A percentile compares a stretch with the other conserved stretches of the same genome.
These are phyloP conservation scores for Pseudogymnoascus sp. DNA, from an alignment of 2,329 filamentous ascomycete species.

Conservation along the genomic window DNA sequence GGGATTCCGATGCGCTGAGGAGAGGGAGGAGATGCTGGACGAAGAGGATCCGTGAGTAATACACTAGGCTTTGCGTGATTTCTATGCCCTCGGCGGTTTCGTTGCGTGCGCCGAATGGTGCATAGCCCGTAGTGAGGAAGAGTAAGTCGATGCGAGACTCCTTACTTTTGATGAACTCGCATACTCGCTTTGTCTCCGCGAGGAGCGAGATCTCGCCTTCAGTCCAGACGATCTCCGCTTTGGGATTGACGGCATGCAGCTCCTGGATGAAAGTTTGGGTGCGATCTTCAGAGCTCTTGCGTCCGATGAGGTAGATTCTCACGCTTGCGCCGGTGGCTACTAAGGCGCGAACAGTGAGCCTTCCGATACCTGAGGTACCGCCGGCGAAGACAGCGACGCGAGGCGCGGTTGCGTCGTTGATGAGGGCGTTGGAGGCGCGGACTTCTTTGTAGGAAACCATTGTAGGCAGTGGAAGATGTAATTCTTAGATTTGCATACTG, in stretches of 20 bases:
- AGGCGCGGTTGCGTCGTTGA: conserved; percentile 11
- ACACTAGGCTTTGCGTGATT: conserved; percentile 38
- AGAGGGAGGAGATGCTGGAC: conserved; percentile 47
- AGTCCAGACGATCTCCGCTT: conserved; percentile 34
- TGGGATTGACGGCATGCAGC: conserved; percentile 32
- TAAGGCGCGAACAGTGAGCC: conserved; percentile 37
- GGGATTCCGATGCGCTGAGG: conserved; percentile 35
- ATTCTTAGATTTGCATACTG: neutral
- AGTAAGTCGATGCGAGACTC: conserved; percentile 38
- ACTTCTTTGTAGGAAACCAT: neutral
- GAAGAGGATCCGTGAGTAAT: conserved; percentile 49
- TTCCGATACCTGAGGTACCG: conserved; percentile 44
- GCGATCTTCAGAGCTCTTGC: conserved; percentile 28
- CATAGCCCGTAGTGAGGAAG: conserved; percentile 34
- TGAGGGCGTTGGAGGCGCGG: conserved; percentile 10
- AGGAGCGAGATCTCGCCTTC: conserved; percentile 40
- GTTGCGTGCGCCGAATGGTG: conserved; percentile 18
- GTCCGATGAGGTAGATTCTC: conserved; percentile 43
- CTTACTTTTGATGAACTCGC: conserved; percentile 32
- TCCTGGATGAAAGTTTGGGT: conserved; percentile 27
- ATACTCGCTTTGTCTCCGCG: conserved; percentile 39
- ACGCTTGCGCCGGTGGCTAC: conserved; percentile 31
- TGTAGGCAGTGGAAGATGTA: neutral
- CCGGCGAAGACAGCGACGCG: conserved; percentile 39
- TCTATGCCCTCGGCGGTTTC: conserved; percentile 50